Conservation (phyloP, 1,139 yeast genomes). For the Candida anutae region DNA sequence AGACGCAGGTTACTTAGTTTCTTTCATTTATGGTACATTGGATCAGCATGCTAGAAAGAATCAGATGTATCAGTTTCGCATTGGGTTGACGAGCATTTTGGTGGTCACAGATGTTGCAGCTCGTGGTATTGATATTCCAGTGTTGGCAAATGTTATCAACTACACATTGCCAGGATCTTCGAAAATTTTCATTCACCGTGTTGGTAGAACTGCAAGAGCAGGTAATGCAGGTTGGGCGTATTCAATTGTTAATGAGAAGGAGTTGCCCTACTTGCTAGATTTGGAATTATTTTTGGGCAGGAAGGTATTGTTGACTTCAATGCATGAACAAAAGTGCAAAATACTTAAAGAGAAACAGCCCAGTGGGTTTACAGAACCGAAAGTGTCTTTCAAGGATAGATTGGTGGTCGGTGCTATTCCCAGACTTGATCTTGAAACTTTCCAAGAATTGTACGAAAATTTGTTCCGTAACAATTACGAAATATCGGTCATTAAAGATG, state of each 20-base stretch:
- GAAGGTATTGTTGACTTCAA: conserved; percentile 61
- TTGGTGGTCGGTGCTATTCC: conserved; percentile 83
- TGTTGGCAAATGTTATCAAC: conserved; percentile 88
- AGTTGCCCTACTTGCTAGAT: conserved; percentile 84
- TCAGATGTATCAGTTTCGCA: conserved; percentile 77
- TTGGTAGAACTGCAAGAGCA: conserved; percentile 99
- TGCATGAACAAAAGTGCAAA: conserved; percentile 57
- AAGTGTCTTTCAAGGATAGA: conserved; percentile 64
- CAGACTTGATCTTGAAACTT: conserved; percentile 58
- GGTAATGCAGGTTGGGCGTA: conserved; percentile 98
- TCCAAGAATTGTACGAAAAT: conserved; percentile 64
- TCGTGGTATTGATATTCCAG: conserved; percentile 98
- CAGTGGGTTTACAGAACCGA: conserved; percentile 38
- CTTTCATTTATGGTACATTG: conserved; percentile 88
- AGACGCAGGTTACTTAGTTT: conserved; percentile 76
- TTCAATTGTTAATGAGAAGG: conserved; percentile 77
- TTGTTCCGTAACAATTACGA: conserved; percentile 64
- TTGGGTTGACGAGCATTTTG: conserved; percentile 72
- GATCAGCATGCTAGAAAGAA: conserved; percentile 93
- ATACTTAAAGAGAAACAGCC: conserved; percentile 39
- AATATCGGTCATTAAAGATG: conserved; percentile 53
- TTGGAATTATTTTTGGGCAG: conserved; percentile 85
- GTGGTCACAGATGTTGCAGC: conserved; percentile 99
- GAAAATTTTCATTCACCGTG: conserved; percentile 91
- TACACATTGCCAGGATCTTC: conserved; percentile 88